These are phyloP conservation scores for Mycena kentingensis DNA, from an alignment of 768 basidiomycete genomes.

Conservation along the genomic window DNA sequence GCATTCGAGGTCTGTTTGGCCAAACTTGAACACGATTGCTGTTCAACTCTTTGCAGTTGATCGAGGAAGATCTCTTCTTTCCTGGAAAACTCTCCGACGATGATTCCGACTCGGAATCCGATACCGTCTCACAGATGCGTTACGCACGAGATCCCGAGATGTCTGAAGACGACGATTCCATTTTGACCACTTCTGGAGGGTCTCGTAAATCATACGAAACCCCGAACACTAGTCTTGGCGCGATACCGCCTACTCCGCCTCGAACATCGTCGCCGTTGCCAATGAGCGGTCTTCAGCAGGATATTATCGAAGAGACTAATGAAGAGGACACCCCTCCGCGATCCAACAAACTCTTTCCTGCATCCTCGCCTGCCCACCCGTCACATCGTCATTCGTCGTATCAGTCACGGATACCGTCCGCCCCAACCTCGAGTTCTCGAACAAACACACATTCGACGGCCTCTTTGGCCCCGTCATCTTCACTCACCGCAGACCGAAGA, in stretches of 20 bases:
- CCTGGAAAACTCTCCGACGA: conserved; percentile 53
- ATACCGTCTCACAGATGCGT: conserved; percentile 26
- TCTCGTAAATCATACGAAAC: conserved; percentile 21
- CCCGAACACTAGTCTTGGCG: conserved; percentile 20
- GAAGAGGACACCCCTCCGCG: conserved; percentile 24
- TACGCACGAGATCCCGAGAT: conserved; percentile 18
- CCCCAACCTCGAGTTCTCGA: background rate
- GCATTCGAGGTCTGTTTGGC: conserved; percentile 57
- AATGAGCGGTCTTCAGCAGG: conserved; percentile 13
- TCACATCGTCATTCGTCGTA: conserved; percentile 13
- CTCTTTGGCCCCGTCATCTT: background rate
- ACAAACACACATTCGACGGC: conserved; percentile 1
- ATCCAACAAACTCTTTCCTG: conserved; percentile 23
- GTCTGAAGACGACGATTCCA: conserved; percentile 19
- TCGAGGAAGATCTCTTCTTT: conserved; percentile 77
- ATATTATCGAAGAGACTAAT: conserved; percentile 21
- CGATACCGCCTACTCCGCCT: conserved; percentile 26
- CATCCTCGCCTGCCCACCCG: conserved; percentile 6
- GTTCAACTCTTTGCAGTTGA: conserved; percentile 43
- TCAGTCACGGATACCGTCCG: conserved; percentile 9
- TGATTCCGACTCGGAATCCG: conserved; percentile 32
- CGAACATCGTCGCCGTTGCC: conserved; percentile 28
- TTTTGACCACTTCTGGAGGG: conserved; percentile 16
- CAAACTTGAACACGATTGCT: background rate
- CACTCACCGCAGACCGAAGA: background rate